These are phyloP conservation scores for Papilionanthe hybrid DNA, from an alignment of 116 monocot species.

Conservation along the genomic window DNA sequence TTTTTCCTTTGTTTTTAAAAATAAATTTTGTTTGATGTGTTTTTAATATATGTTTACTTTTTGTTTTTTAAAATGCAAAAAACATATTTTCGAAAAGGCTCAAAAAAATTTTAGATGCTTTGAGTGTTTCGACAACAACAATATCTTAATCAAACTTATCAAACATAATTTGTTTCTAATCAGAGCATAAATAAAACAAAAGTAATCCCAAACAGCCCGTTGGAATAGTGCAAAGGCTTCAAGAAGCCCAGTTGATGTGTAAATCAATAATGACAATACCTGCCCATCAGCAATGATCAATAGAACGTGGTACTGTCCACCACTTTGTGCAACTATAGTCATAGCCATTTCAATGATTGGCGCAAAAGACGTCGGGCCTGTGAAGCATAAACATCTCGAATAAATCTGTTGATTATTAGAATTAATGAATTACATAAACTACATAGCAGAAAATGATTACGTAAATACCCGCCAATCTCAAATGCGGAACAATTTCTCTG, in stretches of 20 bases:
- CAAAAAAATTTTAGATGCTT: too few relatives aligned
- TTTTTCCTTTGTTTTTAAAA: too few relatives aligned
- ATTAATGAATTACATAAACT: background rate
- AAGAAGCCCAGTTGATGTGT: background rate
- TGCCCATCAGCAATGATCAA: slow-evolving; percentile 95
- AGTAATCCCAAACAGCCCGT: too few relatives aligned
- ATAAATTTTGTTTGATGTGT: too few relatives aligned
- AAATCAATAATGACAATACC: slow-evolving; percentile 25
- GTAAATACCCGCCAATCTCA: slow-evolving; percentile 52
- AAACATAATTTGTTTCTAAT: too few relatives aligned
- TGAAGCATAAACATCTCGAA: background rate
- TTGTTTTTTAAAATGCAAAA: too few relatives aligned
- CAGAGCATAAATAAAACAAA: too few relatives aligned
- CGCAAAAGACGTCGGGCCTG: slow-evolving; percentile 90
- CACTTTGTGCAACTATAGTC: slow-evolving; percentile 77
- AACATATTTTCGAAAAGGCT: too few relatives aligned
- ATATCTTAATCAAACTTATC: too few relatives aligned
- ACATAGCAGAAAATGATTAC: background rate
- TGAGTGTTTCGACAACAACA: too few relatives aligned
- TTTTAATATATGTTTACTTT: too few relatives aligned
- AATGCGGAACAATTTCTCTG: slow-evolving; percentile 29
- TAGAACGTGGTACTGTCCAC: slow-evolving; percentile 85
- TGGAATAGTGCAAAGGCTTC: background rate
- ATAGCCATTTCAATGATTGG: slow-evolving; percentile 86
- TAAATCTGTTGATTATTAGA: background rate